These are phyloP conservation scores for Sporothrix inflata DNA, from an alignment of 2,329 filamentous ascomycete species.

Conservation along the genomic window DNA sequence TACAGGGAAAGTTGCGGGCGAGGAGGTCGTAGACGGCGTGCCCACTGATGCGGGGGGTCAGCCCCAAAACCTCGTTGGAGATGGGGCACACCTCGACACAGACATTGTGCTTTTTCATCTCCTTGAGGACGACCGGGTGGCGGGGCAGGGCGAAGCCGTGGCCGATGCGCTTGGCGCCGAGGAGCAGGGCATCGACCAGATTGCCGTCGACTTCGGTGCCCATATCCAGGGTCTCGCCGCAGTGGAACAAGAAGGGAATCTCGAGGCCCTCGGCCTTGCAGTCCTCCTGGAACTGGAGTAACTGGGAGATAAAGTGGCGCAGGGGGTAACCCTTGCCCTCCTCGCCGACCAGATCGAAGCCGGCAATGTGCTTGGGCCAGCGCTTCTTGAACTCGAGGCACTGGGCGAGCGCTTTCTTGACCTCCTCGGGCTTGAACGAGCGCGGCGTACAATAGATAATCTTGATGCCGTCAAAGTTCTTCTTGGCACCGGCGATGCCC, in stretches of 20 bases:
- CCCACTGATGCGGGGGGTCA: constrained; percentile 66
- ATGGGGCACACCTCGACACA: constrained; percentile 79
- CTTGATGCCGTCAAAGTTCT: constrained; percentile 66
- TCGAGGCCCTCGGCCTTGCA: constrained; percentile 55
- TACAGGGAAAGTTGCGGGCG: constrained; percentile 74
- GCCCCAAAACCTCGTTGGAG: constrained; percentile 74
- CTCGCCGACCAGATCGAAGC: constrained; percentile 72
- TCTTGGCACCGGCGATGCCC: constrained; percentile 23
- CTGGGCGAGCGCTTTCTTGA: constrained; percentile 59
- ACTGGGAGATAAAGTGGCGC: constrained; percentile 56
- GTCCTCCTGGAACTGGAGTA: constrained; percentile 58
- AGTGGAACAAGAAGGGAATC: constrained; percentile 77
- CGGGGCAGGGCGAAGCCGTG: constrained; percentile 72
- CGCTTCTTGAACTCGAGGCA: constrained; percentile 63
- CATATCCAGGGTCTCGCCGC: constrained; percentile 72
- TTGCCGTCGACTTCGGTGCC: constrained; percentile 69
- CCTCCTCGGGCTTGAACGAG: constrained; percentile 54
- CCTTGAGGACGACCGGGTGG: constrained; percentile 67
- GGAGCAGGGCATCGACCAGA: constrained; percentile 67
- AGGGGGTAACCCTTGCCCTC: constrained; percentile 65
- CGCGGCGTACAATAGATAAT: constrained; percentile 73
- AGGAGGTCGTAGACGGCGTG: constrained; percentile 70
- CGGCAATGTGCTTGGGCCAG: constrained; percentile 65
- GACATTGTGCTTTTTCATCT: constrained; percentile 65
- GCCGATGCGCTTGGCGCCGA: constrained; percentile 70